A percentile compares a stretch with the other conserved stretches of the same genome.
Conservation (phyloP, 352 stramenopile genomes). For the Phytophthora crassamura region DNA sequence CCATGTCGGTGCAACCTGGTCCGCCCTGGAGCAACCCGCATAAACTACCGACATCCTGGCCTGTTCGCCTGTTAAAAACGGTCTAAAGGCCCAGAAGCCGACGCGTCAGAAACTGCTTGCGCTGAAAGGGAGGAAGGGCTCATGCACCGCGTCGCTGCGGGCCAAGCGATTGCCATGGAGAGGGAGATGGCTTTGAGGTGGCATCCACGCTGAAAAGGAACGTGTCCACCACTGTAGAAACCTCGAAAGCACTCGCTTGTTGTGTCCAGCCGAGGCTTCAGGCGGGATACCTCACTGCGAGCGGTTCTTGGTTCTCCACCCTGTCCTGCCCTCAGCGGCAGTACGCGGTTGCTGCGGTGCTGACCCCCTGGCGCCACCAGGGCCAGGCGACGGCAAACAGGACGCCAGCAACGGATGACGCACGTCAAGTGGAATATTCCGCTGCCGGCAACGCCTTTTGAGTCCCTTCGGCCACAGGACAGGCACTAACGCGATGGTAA, state of each 20-base stretch:
- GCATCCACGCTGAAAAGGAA: background rate
- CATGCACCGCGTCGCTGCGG: constrained; percentile 1
- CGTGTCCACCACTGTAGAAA: background rate
- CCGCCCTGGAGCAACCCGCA: constrained; percentile 14
- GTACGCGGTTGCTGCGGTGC: constrained; percentile 19
- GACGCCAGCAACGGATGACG: constrained; percentile 40
- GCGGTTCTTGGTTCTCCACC: constrained; percentile 7
- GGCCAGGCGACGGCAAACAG: constrained; percentile 40
- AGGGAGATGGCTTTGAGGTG: background rate
- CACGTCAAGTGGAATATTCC: constrained; percentile 54
- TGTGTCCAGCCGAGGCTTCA: background rate
- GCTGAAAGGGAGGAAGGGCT: constrained; percentile 23
- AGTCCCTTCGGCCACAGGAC: constrained; percentile 24
- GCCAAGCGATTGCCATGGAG: background rate
- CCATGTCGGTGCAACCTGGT: constrained; percentile 10
- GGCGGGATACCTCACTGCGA: constrained; percentile 1
- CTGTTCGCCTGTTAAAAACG: constrained; percentile 23
- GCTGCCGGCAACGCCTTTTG: constrained; percentile 29
- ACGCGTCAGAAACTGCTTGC: constrained; percentile 37
- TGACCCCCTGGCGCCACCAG: constrained; percentile 40
- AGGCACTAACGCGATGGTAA: constrained; percentile 24
- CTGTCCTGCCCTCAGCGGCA: background rate
- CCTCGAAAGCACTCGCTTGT: background rate
- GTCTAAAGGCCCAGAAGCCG: constrained; percentile 10
- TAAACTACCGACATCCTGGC: background rate